Conservation (phyloP, 257 asterid species). For the Solanum tarapatanum region DNA sequence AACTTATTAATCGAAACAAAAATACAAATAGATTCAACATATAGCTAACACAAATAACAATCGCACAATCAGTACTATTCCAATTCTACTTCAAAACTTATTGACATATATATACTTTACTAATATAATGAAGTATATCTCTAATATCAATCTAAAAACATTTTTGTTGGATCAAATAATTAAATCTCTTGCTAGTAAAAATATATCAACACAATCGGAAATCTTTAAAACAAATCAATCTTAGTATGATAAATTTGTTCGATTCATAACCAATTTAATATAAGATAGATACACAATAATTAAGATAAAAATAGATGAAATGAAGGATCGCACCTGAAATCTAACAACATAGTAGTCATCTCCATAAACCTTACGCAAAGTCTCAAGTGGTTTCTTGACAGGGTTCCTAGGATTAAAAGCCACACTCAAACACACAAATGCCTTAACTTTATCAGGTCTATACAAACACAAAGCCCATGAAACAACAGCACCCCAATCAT, state of each 20-base stretch:
- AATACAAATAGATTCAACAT: background rate
- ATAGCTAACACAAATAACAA: background rate
- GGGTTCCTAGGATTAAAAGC: constrained; percentile 42
- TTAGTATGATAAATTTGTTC: too few relatives aligned
- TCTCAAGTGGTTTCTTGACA: constrained; percentile 30
- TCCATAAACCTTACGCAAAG: constrained; percentile 43
- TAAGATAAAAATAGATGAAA: background rate
- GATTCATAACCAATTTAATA: too few relatives aligned
- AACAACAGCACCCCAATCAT: constrained; percentile 73
- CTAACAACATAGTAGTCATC: constrained; percentile 54
- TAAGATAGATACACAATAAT: background rate
- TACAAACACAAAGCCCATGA: constrained; percentile 69
- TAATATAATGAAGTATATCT: background rate
- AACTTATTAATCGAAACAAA: background rate
- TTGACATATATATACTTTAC: background rate
- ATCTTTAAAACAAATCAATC: background rate
- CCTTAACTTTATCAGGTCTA: constrained; percentile 64
- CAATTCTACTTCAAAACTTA: background rate
- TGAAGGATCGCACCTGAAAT: constrained; percentile 46
- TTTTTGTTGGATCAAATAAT: background rate
- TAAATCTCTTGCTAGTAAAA: background rate
- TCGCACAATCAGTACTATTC: background rate
- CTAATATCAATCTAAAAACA: too few relatives aligned
- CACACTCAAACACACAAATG: constrained; percentile 64
- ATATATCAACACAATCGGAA: background rate